Evolutionary conservation across 768 basidiomycete species (phyloP), one percentile per base, ranked within the genome.

Genomic region (Coprinopsis marcescibilis): DNA sequence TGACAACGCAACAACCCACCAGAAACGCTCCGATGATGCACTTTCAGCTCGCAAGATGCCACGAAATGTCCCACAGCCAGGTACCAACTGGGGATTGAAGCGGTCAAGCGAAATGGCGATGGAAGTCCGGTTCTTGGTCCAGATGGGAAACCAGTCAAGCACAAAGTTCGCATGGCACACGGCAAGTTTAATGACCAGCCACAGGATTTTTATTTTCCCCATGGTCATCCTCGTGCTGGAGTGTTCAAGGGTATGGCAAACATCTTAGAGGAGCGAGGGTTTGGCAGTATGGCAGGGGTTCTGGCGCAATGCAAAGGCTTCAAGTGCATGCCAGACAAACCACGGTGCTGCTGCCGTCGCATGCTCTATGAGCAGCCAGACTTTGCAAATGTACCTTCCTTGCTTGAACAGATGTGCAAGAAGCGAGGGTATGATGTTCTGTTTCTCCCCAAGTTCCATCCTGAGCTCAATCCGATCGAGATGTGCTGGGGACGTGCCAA

Each of bases 191-290:
- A n/a, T n/a, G n/a, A n/a, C n/a, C n/a, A n/a, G n/a, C n/a, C n/a
- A n/a, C 66, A 70, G 40, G 24, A 44, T 7, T 45, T 69, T n/a
- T 70, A 70, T 50, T 69, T 55, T 50, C 58, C 60, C 1, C 52
- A 53, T 0, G 58, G 47, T 11, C 58, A 65, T 39, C 29, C 50
- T 3, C 32, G 24, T 23, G 48, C 55, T 11, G 62, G 68, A 0
- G 19, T 52, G 4, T 72, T 70, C 57, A 69, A 70, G 50, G 69
- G 69, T 19, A 70, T 67, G 61, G 60, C 53, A 2, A 35, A 40
- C 0, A 60, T 68, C 40, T 53, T 68, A 3, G 14, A 57, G 17
- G 65, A 55, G 38, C 52, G 19, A 46, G 65, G 43, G 17, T 51
- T 39, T 57, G 59, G 44, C 50, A 54, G 53, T 53, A 55, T 20